Percentiles rank a stretch among this genome's conserved stretches.
These are phyloP conservation scores for Dioszegia hungarica DNA, from an alignment of 768 basidiomycete species.

Conservation along the genomic window DNA sequence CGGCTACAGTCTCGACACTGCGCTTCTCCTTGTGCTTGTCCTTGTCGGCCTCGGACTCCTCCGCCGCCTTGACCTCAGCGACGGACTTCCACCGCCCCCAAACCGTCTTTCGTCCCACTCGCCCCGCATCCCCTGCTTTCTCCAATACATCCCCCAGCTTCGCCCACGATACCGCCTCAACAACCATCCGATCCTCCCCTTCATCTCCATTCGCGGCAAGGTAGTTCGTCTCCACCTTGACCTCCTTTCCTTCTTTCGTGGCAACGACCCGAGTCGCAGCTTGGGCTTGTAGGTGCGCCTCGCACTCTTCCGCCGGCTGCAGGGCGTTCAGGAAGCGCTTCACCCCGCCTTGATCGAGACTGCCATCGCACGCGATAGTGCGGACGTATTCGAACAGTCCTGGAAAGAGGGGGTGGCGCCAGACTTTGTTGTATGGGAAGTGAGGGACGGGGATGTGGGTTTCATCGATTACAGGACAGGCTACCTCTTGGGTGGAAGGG, in stretches of 20 bases:
- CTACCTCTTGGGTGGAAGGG: no score
- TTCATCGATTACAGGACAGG: no score
- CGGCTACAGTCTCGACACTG: no score
- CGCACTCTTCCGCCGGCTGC: neutral
- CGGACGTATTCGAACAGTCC: neutral
- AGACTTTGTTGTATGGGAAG: neutral
- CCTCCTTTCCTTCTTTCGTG: neutral
- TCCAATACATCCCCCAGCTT: neutral
- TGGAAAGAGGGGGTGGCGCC: neutral
- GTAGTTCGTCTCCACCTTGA: neutral
- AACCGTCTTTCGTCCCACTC: neutral
- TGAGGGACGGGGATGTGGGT: neutral
- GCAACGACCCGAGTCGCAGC: neutral
- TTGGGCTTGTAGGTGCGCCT: neutral
- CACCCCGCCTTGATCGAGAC: no score
- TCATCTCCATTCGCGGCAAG: neutral
- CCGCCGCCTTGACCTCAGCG: no score
- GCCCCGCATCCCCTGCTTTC: neutral
- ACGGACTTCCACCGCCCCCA: neutral
- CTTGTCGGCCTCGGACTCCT: no score
- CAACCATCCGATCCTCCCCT: neutral
- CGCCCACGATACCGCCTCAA: neutral
- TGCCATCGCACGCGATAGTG: neutral
- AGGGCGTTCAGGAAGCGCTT: neutral
- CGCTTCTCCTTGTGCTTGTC: no score